Percentiles rank a stretch among this genome's conserved stretches.
Conservation (phyloP, 2,329 filamentous ascomycete species). For the Alternaria incomplexa region DNA sequence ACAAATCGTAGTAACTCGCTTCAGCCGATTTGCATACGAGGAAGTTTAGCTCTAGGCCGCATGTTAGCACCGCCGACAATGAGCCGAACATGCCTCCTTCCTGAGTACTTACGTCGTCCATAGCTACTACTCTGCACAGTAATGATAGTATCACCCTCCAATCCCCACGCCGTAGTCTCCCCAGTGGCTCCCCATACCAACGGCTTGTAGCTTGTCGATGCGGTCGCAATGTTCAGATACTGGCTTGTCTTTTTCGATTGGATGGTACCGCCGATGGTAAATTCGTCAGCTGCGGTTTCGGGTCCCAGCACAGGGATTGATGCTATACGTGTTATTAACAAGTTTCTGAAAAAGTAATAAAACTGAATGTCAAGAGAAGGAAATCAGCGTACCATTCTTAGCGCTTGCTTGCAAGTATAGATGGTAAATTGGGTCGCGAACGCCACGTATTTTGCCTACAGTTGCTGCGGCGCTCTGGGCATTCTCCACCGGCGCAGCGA, state of each 20-base stretch:
- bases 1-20: constrained; percentile 58
- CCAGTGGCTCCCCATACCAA: constrained; percentile 53
- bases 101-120: constrained; percentile 48
- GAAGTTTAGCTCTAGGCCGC: constrained; percentile 55
- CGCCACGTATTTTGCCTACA: constrained; percentile 59
- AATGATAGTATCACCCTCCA: constrained; percentile 58
- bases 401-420: constrained; percentile 59
- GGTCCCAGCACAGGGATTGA: constrained; percentile 59
- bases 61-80: neutral
- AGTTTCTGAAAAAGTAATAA: neutral
- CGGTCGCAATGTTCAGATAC: constrained; percentile 57
- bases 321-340: constrained; percentile 19
- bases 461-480: constrained; percentile 39
- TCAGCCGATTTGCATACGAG: constrained; percentile 54
- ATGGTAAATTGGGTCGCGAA: constrained; percentile 59
- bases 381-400: constrained; percentile 43
- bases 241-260: constrained; percentile 56
- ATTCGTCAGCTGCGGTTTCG: constrained; percentile 57
- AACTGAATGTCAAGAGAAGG: neutral
- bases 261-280: constrained; percentile 58
- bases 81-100: neutral
- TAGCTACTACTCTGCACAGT: constrained; percentile 53
- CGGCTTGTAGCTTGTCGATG: constrained; percentile 60
- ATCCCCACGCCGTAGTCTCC: constrained; percentile 58
- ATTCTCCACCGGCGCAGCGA: constrained; percentile 19